Evolutionary conservation across 129 eudicot species (phyloP).

Genomic region (Pittosporum tobira): DNA sequence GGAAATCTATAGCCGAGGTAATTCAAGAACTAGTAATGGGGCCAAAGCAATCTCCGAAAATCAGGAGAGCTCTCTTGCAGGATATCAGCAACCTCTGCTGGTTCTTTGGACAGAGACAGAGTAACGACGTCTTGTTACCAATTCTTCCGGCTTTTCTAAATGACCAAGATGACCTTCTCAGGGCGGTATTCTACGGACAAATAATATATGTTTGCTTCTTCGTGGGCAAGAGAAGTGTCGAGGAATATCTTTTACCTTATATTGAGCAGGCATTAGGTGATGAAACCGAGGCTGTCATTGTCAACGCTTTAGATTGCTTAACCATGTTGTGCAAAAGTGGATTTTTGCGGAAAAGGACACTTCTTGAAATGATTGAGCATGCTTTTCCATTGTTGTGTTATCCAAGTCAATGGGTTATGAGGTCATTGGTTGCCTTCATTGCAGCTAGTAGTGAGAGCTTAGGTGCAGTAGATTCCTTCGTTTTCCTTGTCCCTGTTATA

Average conservation of each 20-base stretch:
- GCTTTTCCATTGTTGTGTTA: conserved; percentile 78
- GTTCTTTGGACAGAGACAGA: conserved; percentile 92
- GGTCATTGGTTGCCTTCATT: conserved; percentile 66
- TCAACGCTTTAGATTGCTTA: conserved; percentile 76
- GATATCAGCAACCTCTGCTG: conserved; percentile 88
- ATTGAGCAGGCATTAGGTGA: conserved; percentile 92
- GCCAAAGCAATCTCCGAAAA: conserved; percentile 93
- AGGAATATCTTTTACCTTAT: conserved; percentile 90
- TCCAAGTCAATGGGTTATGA: conserved; percentile 96
- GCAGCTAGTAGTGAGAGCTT: conserved; percentile 84
- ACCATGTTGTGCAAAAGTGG: conserved; percentile 62
- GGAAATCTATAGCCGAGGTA: conserved; percentile 89
- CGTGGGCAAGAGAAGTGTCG: conserved; percentile 96
- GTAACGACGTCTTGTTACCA: conserved; percentile 81
- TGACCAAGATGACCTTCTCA: conserved; percentile 81
- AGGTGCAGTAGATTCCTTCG: conserved; percentile 93
- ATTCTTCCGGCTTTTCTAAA: conserved; percentile 90
- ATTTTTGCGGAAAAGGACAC: conserved; percentile 56
- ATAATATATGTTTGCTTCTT: conserved; percentile 85
- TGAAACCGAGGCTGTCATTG: conserved; percentile 72
- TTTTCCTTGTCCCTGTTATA: conserved; percentile 76
- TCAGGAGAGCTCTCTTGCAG: conserved; percentile 84
- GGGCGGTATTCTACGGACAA: conserved; percentile 75
- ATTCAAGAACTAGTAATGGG: conserved; percentile 99
- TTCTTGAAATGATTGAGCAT: conserved; percentile 87